Evolutionary conservation across 2,329 filamentous ascomycete genomes (phyloP).

Genomic region (Mariannaea elegans): DNA sequence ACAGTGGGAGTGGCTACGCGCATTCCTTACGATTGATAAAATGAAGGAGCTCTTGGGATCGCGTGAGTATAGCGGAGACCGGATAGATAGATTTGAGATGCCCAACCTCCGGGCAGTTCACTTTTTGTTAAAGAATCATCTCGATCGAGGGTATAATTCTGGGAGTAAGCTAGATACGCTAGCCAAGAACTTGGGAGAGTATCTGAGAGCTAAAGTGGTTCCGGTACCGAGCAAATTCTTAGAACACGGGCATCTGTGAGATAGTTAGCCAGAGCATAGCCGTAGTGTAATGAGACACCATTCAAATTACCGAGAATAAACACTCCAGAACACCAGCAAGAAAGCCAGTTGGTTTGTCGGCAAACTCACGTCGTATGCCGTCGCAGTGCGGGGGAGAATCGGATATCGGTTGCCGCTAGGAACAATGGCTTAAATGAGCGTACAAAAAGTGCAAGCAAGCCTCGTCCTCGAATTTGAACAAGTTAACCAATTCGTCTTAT

Average conservation of each 20-base stretch:
- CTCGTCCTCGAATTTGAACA: neutral
- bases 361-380: neutral
- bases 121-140: slow-evolving; percentile 21
- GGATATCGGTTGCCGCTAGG: slow-evolving; percentile 24
- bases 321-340: neutral
- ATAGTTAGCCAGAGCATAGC: neutral
- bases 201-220: slow-evolving; percentile 40
- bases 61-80: slow-evolving; percentile 43
- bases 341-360: slow-evolving; percentile 3
- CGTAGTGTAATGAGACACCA: neutral
- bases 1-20: slow-evolving; percentile 54
- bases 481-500: neutral
- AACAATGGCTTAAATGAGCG: neutral
- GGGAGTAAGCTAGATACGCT: slow-evolving; percentile 43
- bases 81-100: slow-evolving; percentile 48
- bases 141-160: slow-evolving; percentile 23
- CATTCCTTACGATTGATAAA: slow-evolving; percentile 48
- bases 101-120: slow-evolving; percentile 19
- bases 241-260: slow-evolving; percentile 43
- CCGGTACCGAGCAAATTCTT: slow-evolving; percentile 41
- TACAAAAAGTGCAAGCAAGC: neutral
- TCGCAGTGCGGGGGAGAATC: slow-evolving; percentile 17
- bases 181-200: slow-evolving; percentile 43
- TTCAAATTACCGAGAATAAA: neutral
- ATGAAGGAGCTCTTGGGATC: slow-evolving; percentile 45